Base-by-base conservation (phyloP, 1,284 basidiomycete genomes). In the Exsudoporus floridanus region DNA sequence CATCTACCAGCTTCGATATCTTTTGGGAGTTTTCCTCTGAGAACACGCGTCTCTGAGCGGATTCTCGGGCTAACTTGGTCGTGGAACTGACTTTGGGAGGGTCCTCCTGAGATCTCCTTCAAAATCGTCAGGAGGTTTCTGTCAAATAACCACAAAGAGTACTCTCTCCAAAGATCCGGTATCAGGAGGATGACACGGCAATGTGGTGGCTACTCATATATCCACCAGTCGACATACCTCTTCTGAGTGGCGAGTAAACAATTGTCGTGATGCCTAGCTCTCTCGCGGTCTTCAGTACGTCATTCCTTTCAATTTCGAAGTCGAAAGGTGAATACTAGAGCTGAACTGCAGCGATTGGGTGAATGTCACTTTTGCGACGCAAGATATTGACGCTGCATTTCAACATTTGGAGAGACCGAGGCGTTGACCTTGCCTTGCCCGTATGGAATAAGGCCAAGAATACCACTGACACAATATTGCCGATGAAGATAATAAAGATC, bases 391-490 rank as follows among this genome's bases (percentile, higher is more conserved):
- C 72, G 2, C 69, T 73, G 52, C 72, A 74, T 60, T 81, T 79
- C 69, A 73, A 51, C 72, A 74, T 60, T 81, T 79, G 34, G 74
- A 78, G 23, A 79, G 63, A 4, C 77, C 77, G 5, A 79, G 63
- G 57, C 75, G 71, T 47, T 72, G 46, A 74, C 68, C 55, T 76
- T 77, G 3, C 77, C 74, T 33, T 61, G 66, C 44, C 71, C 70
- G 35, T 5, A 30, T 23, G 10, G 7, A 10, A 7, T 19, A 28
- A 35, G 23, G 0, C 5, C 2, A 46, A 38, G 34, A 31, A 28
- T 9, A 37, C 0, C 7, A 23, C 5, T 9, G 7, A 2, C 25
- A 33, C 10, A 28, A 12, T 14, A 37, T 9, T 4, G 49, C 59
- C 54, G 43, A 27, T 70, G 69, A 34, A 66, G 56, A 46, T 75